phyloP scores from a whole-genome alignment of 1,284 basidiomycete species.

The Boletus semigastroideus region DNA sequence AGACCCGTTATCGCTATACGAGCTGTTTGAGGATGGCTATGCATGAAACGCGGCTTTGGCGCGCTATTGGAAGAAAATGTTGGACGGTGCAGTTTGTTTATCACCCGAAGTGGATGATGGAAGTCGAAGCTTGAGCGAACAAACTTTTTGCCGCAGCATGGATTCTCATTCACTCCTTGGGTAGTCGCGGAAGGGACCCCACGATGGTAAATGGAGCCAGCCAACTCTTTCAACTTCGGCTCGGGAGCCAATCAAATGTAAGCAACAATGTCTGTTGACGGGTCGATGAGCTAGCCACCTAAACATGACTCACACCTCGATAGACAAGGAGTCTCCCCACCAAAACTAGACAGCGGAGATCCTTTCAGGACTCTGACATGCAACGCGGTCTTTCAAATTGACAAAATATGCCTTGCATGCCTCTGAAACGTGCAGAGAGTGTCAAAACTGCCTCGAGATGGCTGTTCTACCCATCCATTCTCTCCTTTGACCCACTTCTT shows the following conservation, averaged over 20 bases:
- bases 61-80: not conserved
- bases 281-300: constrained; percentile 13
- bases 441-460: constrained; percentile 16
- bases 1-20: not conserved
- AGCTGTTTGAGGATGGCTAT: not conserved
- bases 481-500: not conserved
- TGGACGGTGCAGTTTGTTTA: not conserved
- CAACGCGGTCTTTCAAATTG: constrained; percentile 28
- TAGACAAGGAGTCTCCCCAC: constrained; percentile 12
- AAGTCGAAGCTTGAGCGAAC: constrained; percentile 1
- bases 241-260: constrained; percentile 13
- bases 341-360: constrained; percentile 29
- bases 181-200: constrained; percentile 1
- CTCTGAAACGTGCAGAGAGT: constrained; percentile 23
- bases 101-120: not conserved
- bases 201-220: constrained; percentile 2
- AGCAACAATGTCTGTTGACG: constrained; percentile 12
- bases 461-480: constrained; percentile 3
- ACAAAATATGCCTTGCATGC: constrained; percentile 21
- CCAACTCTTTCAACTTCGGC: not conserved
- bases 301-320: constrained; percentile 9
- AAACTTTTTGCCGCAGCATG: not conserved
- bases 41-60: not conserved
- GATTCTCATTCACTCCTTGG: constrained; percentile 13
- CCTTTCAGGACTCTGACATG: constrained; percentile 11